These are phyloP conservation scores for Acer campestre DNA, from an alignment of 345 rosid species.

Conservation along the genomic window DNA sequence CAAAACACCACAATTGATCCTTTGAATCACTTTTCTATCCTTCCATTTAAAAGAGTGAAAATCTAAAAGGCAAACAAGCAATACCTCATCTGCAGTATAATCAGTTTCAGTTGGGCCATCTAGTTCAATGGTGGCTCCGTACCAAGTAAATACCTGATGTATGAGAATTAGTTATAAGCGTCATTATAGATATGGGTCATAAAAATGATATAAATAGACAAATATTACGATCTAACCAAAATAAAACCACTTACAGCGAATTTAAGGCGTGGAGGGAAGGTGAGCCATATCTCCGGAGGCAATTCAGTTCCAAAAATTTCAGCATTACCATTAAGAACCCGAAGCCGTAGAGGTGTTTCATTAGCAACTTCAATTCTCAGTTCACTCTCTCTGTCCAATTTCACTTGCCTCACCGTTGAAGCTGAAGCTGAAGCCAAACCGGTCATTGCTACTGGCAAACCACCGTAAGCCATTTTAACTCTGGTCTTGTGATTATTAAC, in stretches of 20 bases:
- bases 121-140: slow-evolving; percentile 91
- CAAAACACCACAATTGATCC: slow-evolving; percentile 10
- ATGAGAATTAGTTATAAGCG: not conserved
- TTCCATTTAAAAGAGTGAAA: not conserved
- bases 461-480: slow-evolving; percentile 20
- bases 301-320: slow-evolving; percentile 92
- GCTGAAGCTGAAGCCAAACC: slow-evolving; percentile 29
- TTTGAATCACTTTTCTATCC: not conserved
- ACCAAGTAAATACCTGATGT: slow-evolving; percentile 86
- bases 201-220: not conserved
- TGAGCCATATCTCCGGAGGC: slow-evolving; percentile 83
- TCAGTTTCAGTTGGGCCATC: slow-evolving; percentile 87
- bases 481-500: not conserved
- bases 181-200: not conserved
- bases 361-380: slow-evolving; percentile 82
- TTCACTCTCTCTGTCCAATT: slow-evolving; percentile 83
- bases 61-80: slow-evolving; percentile 4
- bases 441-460: slow-evolving; percentile 1
- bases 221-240: not conserved
- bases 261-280: slow-evolving; percentile 83
- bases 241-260: slow-evolving; percentile 58
- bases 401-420: slow-evolving; percentile 66
- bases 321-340: slow-evolving; percentile 77
- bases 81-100: slow-evolving; percentile 91
- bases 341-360: slow-evolving; percentile 71